Conservation (phyloP, 1,139 yeast species). For the Yamadazyma blattariae region DNA sequence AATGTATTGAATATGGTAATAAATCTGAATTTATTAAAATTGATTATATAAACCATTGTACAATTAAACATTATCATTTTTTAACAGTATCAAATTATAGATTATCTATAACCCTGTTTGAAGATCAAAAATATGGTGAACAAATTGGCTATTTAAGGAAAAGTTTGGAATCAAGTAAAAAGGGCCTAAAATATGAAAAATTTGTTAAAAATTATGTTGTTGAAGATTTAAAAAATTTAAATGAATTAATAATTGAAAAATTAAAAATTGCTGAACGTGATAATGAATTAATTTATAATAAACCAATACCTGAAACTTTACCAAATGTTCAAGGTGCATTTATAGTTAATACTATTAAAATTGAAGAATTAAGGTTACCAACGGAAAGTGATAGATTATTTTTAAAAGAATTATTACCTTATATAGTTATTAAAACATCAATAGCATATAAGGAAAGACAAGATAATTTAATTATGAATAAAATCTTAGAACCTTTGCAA, state of each 20-base stretch:
- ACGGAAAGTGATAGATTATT: conserved; percentile 23
- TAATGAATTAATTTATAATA: conserved; percentile 74
- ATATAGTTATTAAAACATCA: conserved; percentile 61
- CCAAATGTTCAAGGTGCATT: conserved; percentile 47
- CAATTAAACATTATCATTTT: conserved; percentile 61
- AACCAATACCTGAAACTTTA: conserved; percentile 55
- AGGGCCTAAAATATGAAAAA: conserved; percentile 39
- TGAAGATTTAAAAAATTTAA: conserved; percentile 49
- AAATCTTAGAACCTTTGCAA: conserved; percentile 51
- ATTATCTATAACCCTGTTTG: conserved; percentile 48
- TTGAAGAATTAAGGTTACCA: conserved; percentile 25
- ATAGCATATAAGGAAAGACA: conserved; percentile 70
- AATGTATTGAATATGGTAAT: conserved; percentile 44
- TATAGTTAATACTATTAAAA: conserved; percentile 53
- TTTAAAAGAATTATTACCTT: conserved; percentile 64
- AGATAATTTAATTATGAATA: conserved; percentile 50
- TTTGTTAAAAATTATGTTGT: conserved; percentile 44
- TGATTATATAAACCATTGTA: conserved; percentile 64
- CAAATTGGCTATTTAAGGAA: conserved; percentile 58
- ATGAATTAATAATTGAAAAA: conserved; percentile 39
- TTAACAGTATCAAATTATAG: conserved; percentile 69
- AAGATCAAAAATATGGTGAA: conserved; percentile 59
- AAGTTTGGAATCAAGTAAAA: conserved; percentile 29
- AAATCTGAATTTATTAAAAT: conserved; percentile 51
- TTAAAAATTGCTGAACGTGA: conserved; percentile 67